A percentile compares a stretch with the other conserved stretches of the same genome.
Conservation (phyloP, 441 rosid species). For the Syzygium malaccense region DNA sequence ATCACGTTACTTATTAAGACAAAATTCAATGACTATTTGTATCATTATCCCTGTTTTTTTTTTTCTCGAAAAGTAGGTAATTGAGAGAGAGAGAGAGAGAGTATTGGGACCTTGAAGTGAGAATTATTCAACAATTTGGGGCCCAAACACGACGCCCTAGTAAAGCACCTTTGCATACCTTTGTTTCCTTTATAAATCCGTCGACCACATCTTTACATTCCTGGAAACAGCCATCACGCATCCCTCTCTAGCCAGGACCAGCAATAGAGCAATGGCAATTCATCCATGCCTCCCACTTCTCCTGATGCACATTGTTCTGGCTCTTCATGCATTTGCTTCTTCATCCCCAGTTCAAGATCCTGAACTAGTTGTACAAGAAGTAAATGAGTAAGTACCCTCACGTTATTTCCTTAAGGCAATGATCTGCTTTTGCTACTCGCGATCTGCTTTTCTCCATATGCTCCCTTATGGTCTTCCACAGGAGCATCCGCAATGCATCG, state of each 20-base stretch:
- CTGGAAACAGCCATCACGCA: not conserved
- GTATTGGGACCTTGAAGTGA: not conserved
- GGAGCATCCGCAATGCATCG: slow-evolving; percentile 29
- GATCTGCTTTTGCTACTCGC: not conserved
- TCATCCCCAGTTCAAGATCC: slow-evolving; percentile 27
- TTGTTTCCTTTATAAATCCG: not conserved
- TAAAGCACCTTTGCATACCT: not conserved
- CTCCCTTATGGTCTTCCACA: not conserved
- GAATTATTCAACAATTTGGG: not conserved
- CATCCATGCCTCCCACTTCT: not conserved
- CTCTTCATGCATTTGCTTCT: slow-evolving; percentile 12
- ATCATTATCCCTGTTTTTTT: too few species aligned
- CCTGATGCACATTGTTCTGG: not conserved
- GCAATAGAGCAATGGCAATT: slow-evolving; percentile 7
- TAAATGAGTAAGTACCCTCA: slow-evolving; percentile 15
- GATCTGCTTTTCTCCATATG: not conserved
- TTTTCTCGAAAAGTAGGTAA: not conserved
- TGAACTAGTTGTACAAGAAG: slow-evolving; percentile 27
- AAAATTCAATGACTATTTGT: too few species aligned
- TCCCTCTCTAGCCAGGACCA: not conserved
- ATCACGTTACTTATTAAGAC: too few species aligned
- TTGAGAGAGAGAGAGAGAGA: not conserved
- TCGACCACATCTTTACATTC: not conserved
- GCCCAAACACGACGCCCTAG: not conserved
- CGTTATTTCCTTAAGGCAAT: not conserved